phyloP scores from a whole-genome alignment of 768 basidiomycete species.

The Gymnopilus junonius region DNA sequence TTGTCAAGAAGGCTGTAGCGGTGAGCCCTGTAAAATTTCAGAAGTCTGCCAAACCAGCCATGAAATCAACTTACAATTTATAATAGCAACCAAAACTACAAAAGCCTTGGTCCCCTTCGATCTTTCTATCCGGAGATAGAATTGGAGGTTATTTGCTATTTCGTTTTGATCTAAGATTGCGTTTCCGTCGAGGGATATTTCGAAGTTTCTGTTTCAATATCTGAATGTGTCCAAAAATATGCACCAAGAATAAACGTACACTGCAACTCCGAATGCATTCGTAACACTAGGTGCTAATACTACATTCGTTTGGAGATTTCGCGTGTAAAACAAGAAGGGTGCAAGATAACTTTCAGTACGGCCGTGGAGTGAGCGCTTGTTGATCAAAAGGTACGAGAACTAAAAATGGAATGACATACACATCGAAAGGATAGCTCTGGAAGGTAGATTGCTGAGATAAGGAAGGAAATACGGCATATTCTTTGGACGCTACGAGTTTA shows the following conservation, averaged over 20 bases:
- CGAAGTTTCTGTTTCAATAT: not conserved
- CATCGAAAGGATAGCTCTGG: conserved; percentile 8
- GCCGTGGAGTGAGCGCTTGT: not conserved
- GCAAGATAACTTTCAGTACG: not conserved
- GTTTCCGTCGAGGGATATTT: not conserved
- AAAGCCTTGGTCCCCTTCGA: conserved; percentile 18
- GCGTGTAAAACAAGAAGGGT: not conserved
- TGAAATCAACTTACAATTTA: conserved; percentile 14
- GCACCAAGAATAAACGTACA: not conserved
- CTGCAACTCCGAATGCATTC: conserved; percentile 4
- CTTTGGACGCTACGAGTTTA: not conserved
- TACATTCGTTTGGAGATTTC: not conserved
- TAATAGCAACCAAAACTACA: conserved; percentile 17
- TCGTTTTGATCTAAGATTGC: not conserved
- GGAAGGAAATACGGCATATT: not conserved
- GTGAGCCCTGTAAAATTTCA: conserved; percentile 17
- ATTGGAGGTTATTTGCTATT: not conserved
- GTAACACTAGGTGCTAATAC: not conserved
- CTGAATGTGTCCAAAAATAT: not conserved
- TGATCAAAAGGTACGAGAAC: not conserved
- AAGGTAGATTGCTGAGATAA: not conserved
- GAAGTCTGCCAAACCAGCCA: not conserved
- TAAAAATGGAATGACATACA: not conserved
- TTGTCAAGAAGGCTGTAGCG: conserved; percentile 17
- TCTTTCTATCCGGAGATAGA: conserved; percentile 15